Percentiles rank a stretch among this genome's conserved stretches.
phyloP scores from a whole-genome alignment of 352 stramenopile species.

The Phytophthora colocasiae region DNA sequence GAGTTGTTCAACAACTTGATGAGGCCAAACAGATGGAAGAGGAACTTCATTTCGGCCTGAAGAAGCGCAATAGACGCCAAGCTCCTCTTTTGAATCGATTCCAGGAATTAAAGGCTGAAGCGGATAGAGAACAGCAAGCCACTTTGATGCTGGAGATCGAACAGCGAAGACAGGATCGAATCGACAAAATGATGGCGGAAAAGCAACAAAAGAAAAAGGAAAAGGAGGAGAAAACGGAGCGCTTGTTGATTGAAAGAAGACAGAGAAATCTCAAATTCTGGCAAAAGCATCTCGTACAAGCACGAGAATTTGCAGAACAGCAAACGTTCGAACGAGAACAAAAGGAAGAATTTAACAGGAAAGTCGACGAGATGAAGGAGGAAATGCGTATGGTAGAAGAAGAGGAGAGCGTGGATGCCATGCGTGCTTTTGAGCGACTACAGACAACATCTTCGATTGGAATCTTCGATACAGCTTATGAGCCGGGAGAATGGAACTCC shows the following conservation, averaged over 20 bases:
- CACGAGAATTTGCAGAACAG: constrained; percentile 52
- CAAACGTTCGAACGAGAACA: constrained; percentile 41
- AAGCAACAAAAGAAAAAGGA: constrained; percentile 39
- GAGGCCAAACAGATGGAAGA: constrained; percentile 40
- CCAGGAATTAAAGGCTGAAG: constrained; percentile 51
- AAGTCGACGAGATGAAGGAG: constrained; percentile 42
- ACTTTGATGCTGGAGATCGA: constrained; percentile 54
- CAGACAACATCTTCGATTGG: constrained; percentile 55
- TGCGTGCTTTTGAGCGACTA: constrained; percentile 22
- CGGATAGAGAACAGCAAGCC: constrained; percentile 44
- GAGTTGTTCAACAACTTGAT: constrained; percentile 50
- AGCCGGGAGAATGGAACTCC: constrained; percentile 67
- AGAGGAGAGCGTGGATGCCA: constrained; percentile 40
- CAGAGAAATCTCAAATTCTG: constrained; percentile 76
- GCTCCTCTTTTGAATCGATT: constrained; percentile 59
- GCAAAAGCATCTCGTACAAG: constrained; percentile 68
- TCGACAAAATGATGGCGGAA: constrained; percentile 47
- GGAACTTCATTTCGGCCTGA: constrained; percentile 60
- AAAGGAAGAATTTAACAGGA: constrained; percentile 32
- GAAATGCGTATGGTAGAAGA: constrained; percentile 44
- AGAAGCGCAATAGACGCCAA: constrained; percentile 65
- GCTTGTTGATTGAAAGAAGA: constrained; percentile 36
- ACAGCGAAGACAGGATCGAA: constrained; percentile 37
- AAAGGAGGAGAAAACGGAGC: constrained; percentile 28
- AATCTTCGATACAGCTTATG: constrained; percentile 60